Base-by-base conservation (phyloP, 441 rosid genomes). In the Gossypium laxum region DNA sequence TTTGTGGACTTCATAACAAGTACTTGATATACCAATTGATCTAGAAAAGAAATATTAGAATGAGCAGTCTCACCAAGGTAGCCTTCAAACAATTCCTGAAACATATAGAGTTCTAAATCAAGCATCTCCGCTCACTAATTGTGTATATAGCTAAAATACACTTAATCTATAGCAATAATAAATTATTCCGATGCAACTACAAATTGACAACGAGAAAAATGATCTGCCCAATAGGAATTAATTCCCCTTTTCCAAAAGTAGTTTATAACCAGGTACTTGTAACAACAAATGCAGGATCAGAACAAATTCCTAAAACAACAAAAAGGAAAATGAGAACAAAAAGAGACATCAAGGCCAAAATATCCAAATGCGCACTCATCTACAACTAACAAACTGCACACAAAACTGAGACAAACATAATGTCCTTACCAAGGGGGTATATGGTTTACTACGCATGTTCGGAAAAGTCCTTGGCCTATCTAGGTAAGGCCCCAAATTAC, bases 391-490 rank as follows among this genome's bases (percentile, higher is more conserved):
- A 52, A 30, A 55, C 34, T 32, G 28, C 17, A 45, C 10, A 43
- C 2, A 4, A 2, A 38, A 54, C 2, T n/a, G 4, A 38, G 45
- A 63, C 19, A 32, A 30, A 43, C 11, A 55, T 28, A 21, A 73
- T 61, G 43, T 21, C 41, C 84, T 78, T 79, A 91, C 99, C 86
- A 80, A 70, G 34, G 97, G 97, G 50, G 83, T 79, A 71, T 91
- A 88, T 19, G 95, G 77, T 84, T 89, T 95, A 70, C 78, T 82
- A 45, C 97, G 91, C 99, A 90, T 90, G 82, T 62, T 88, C 65
- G 99, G 99, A 78, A 95, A 95, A 6, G 85, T 84, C 87, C 98
- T 89, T 1, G 88, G 89, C 85, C 90, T 86, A 58, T 92, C 98
- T 69, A 59, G 87, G 85, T 79, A 92, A 66, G 91, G 78, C 79